Evolutionary conservation across 306 rosid species (phyloP).

Genomic region (Lotus japonicus): DNA sequence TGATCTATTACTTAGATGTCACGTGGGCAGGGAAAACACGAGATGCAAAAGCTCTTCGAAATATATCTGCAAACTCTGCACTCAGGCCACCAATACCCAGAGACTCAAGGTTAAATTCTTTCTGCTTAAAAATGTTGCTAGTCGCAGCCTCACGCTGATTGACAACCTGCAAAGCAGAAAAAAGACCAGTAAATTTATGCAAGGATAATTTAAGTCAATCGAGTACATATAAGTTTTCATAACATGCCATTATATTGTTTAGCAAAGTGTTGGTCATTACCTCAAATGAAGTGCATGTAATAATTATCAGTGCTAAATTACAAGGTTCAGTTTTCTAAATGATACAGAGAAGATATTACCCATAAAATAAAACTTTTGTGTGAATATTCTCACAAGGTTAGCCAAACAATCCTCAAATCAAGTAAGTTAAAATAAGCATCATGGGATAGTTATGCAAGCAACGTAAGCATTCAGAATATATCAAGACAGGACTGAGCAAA

Average conservation of each 20-base stretch:
- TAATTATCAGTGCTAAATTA: not conserved
- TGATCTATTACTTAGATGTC: constrained; percentile 68
- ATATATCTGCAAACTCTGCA: constrained; percentile 93
- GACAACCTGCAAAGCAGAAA: constrained; percentile 54
- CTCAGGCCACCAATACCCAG: constrained; percentile 95
- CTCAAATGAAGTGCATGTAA: constrained; percentile 1
- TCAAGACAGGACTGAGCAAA: not conserved
- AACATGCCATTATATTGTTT: not conserved
- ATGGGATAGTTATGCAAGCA: constrained; percentile 13
- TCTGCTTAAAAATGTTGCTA: constrained; percentile 82
- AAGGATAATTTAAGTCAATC: not conserved
- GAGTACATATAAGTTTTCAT: not conserved
- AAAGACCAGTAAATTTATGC: constrained; percentile 11
- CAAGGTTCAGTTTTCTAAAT: not conserved
- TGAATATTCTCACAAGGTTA: not conserved
- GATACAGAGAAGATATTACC: constrained; percentile 1
- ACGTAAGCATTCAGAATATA: constrained; percentile 1
- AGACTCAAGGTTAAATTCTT: constrained; percentile 87
- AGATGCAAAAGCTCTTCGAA: constrained; percentile 98
- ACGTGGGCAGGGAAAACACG: constrained; percentile 98
- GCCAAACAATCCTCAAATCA: constrained; percentile 8
- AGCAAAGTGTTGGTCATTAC: constrained; percentile 12
- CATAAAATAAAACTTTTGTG: not conserved
- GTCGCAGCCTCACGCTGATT: constrained; percentile 93
- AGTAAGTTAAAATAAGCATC: constrained; percentile 6